phyloP scores from a whole-genome alignment of 768 basidiomycete species.

The Leccinum longicurvipes region DNA sequence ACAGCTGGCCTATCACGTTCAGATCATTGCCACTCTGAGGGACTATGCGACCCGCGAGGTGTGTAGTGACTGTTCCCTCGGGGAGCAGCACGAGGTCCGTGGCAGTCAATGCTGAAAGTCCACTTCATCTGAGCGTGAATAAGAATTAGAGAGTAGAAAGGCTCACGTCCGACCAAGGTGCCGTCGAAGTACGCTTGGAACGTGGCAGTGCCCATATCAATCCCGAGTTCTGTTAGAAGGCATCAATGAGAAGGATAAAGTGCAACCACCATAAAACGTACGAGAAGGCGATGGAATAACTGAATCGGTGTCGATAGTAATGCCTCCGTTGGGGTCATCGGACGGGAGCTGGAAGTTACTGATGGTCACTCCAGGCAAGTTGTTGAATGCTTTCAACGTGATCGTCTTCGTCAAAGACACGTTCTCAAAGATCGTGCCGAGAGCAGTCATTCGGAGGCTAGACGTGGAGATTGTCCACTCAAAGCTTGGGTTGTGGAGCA shows the following conservation, averaged over 20 bases:
- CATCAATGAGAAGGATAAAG: constrained; percentile 9
- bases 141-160: background rate
- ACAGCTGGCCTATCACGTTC: constrained; percentile 55
- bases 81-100: constrained; percentile 49
- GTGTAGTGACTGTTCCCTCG: constrained; percentile 42
- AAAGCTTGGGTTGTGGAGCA: constrained; percentile 63
- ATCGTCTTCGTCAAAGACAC: constrained; percentile 59
- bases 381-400: constrained; percentile 67
- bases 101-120: constrained; percentile 47
- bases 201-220: constrained; percentile 60
- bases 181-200: constrained; percentile 62
- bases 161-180: constrained; percentile 59
- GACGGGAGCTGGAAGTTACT: constrained; percentile 67
- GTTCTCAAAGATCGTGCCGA: constrained; percentile 67
- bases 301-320: constrained; percentile 66
- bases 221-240: constrained; percentile 53
- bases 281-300: constrained; percentile 63
- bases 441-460: constrained; percentile 59
- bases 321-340: constrained; percentile 66
- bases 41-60: constrained; percentile 61
- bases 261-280: constrained; percentile 34
- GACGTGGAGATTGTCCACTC: constrained; percentile 68
- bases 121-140: background rate
- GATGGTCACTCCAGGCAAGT: constrained; percentile 66
- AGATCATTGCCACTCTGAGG: constrained; percentile 58